Conservation (phyloP, 208 protist species). For the Leishmania arabica region DNA sequence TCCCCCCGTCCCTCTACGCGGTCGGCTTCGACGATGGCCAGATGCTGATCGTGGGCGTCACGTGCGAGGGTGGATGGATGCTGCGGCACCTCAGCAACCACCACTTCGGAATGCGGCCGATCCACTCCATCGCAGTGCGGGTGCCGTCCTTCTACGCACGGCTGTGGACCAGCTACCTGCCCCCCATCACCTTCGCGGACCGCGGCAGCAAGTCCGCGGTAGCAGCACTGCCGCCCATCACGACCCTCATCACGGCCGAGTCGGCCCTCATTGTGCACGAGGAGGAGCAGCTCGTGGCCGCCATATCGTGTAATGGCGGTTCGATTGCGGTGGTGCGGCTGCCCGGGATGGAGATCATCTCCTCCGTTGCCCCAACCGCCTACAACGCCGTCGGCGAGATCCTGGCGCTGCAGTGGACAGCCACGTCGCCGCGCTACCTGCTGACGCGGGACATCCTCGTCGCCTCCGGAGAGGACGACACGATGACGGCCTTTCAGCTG, state of each 20-base stretch:
- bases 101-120: constrained; percentile 49
- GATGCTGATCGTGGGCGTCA: constrained; percentile 67
- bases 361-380: constrained; percentile 44
- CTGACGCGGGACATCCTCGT: constrained; percentile 69
- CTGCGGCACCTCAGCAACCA: constrained; percentile 47
- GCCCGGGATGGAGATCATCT: constrained; percentile 56
- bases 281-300: constrained; percentile 62
- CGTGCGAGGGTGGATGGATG: constrained; percentile 59
- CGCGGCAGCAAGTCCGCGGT: background rate
- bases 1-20: constrained; percentile 71
- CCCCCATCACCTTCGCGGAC: constrained; percentile 12
- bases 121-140: constrained; percentile 59
- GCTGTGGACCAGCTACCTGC: constrained; percentile 49
- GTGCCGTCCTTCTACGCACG: constrained; percentile 67
- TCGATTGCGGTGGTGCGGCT: constrained; percentile 57
- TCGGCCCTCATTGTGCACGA: constrained; percentile 47
- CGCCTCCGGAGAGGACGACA: constrained; percentile 79
- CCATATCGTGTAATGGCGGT: constrained; percentile 69
- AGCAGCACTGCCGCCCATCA: constrained; percentile 6
- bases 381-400: constrained; percentile 77
- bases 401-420: constrained; percentile 62
- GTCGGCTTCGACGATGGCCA: constrained; percentile 82
- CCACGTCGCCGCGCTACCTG: constrained; percentile 37
- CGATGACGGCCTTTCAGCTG: constrained; percentile 71
- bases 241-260: constrained; percentile 38